A percentile compares a stretch with the other conserved stretches of the same genome.
phyloP scores from a whole-genome alignment of 768 basidiomycete genomes.

The Trametes maxima region DNA sequence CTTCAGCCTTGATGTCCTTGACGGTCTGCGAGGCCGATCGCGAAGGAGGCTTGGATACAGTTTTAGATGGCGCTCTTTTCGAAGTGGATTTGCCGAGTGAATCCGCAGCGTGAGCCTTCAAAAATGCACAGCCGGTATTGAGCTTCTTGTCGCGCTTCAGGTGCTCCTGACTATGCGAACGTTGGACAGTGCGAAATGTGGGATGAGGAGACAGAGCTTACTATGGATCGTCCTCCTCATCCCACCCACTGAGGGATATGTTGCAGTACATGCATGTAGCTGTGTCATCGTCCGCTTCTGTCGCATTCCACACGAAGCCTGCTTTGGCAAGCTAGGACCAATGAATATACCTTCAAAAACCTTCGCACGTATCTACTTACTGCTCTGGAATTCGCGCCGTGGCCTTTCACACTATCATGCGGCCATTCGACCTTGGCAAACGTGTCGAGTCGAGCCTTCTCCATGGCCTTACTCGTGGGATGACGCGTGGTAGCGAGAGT shows the following conservation, averaged over 20 bases:
- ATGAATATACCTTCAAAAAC: background rate
- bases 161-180: slow-evolving; percentile 66
- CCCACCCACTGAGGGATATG: slow-evolving; percentile 83
- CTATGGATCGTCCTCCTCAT: slow-evolving; percentile 84
- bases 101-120: slow-evolving; percentile 30
- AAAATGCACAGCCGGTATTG: slow-evolving; percentile 45
- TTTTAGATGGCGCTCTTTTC: slow-evolving; percentile 33
- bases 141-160: slow-evolving; percentile 61
- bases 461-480: slow-evolving; percentile 70
- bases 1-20: slow-evolving; percentile 10
- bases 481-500: slow-evolving; percentile 61
- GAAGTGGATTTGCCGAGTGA: slow-evolving; percentile 26
- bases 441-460: slow-evolving; percentile 70
- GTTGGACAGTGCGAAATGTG: background rate
- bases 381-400: slow-evolving; percentile 73
- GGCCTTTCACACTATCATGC: slow-evolving; percentile 61
- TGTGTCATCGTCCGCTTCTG: slow-evolving; percentile 69
- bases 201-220: slow-evolving; percentile 40
- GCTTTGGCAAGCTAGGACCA: slow-evolving; percentile 77
- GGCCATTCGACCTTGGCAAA: slow-evolving; percentile 67
- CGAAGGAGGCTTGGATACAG: slow-evolving; percentile 28
- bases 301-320: slow-evolving; percentile 83
- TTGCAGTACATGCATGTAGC: slow-evolving; percentile 88
- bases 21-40: slow-evolving; percentile 26
- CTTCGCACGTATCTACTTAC: slow-evolving; percentile 36